Evolutionary conservation across 2,329 filamentous ascomycete genomes (phyloP).

Genomic region (Trichoderma atrobrunneum): DNA sequence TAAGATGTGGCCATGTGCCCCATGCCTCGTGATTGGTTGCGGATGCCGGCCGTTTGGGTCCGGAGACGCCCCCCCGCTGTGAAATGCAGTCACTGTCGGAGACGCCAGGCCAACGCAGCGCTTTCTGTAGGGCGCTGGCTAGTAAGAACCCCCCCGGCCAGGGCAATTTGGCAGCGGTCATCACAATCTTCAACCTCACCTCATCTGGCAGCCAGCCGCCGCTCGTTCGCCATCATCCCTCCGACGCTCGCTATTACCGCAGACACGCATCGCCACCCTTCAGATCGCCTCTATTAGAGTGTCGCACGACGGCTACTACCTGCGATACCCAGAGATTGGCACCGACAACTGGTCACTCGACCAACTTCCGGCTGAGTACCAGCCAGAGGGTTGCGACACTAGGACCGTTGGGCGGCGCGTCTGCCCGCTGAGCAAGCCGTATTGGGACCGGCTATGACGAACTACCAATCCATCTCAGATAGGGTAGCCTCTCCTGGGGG

Average conservation of each 20-base stretch:
- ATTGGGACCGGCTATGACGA: conserved; percentile 46
- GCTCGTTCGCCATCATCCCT: conserved; percentile 8
- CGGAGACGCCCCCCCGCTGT: conserved; percentile 17
- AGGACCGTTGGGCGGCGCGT: neutral
- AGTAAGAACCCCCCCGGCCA: neutral
- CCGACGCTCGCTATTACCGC: conserved; percentile 4
- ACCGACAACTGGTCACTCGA: conserved; percentile 13
- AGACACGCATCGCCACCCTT: neutral
- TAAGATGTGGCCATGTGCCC: neutral
- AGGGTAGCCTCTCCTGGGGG: conserved; percentile 41
- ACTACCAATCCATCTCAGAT: conserved; percentile 53
- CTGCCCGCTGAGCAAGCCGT: neutral
- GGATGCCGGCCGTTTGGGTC: conserved; percentile 6
- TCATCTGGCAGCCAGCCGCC: neutral
- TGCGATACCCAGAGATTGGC: neutral
- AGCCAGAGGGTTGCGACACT: neutral
- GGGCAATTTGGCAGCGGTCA: neutral
- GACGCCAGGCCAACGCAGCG: neutral
- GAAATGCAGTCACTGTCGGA: conserved; percentile 1
- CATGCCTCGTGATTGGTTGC: conserved; percentile 13
- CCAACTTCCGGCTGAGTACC: neutral
- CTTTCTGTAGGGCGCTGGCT: neutral
- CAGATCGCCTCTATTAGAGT: neutral
- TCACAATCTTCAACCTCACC: conserved; percentile 5
- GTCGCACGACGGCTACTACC: conserved; percentile 3